A percentile compares a stretch with the other conserved stretches of the same genome.
phyloP scores from a whole-genome alignment of 2,329 filamentous ascomycete genomes.

The Akanthomyces lecanii region DNA sequence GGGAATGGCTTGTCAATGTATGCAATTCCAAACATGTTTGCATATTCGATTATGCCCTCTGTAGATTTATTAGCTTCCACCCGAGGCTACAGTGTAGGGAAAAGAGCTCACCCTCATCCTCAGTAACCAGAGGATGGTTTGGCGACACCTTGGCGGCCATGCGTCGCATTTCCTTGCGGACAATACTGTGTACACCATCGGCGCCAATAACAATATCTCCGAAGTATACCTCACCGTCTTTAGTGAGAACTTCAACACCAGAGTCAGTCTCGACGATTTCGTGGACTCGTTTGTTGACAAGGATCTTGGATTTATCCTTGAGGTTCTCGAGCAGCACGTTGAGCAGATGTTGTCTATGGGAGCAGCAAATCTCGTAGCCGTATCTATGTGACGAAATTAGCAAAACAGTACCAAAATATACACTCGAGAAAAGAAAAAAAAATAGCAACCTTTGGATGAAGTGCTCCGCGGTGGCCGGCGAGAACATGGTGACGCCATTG shows the following conservation, averaged over 20 bases:
- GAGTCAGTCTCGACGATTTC: conserved; percentile 19
- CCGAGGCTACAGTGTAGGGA: not conserved
- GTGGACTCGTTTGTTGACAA: conserved; percentile 18
- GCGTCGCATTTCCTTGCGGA: conserved; percentile 28
- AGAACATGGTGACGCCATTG: not conserved
- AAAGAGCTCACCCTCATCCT: conserved; percentile 16
- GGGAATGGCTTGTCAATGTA: conserved; percentile 5
- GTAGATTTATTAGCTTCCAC: not conserved
- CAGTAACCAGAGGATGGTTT: conserved; percentile 21
- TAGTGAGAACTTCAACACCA: not conserved
- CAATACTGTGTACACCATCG: conserved; percentile 37
- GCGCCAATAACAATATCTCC: conserved; percentile 35
- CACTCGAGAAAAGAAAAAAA: not conserved
- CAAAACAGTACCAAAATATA: not conserved
- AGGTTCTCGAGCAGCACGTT: conserved; percentile 30
- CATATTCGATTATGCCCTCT: conserved; percentile 3
- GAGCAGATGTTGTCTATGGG: conserved; percentile 30
- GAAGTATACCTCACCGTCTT: conserved; percentile 17
- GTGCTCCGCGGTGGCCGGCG: not conserved
- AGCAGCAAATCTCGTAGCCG: conserved; percentile 8
- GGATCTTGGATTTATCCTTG: conserved; percentile 24
- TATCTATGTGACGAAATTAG: not conserved
- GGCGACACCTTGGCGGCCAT: conserved; percentile 23
- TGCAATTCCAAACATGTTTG: conserved; percentile 6
- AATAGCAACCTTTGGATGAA: not conserved